Percentiles rank a stretch among this genome's conserved stretches.
Conservation (phyloP, 179 eudicot species). For the Beta lomatogona region DNA sequence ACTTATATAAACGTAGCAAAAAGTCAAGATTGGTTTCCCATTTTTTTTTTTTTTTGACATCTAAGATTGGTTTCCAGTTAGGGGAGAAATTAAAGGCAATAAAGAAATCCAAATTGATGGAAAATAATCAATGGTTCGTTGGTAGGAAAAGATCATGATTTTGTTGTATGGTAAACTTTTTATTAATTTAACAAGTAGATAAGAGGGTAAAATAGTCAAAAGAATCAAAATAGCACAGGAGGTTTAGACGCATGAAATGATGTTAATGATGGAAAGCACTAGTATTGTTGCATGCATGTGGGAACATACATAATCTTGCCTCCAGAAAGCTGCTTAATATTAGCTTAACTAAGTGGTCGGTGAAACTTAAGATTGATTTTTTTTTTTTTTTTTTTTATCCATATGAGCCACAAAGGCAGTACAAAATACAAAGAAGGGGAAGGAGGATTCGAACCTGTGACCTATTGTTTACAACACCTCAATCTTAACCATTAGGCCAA, state of each 20-base stretch:
- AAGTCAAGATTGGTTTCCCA: slow-evolving; percentile 16
- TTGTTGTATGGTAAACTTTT: slow-evolving; percentile 3
- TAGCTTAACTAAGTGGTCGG: background rate
- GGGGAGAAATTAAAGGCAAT: slow-evolving; percentile 1
- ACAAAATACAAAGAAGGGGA: too few relatives aligned
- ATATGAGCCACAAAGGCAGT: too few relatives aligned
- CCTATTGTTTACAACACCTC: too few relatives aligned
- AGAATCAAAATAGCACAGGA: background rate
- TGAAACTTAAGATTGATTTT: too few relatives aligned
- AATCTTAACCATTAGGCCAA: too few relatives aligned
- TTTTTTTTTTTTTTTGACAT: background rate
- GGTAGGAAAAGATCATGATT: slow-evolving; percentile 19
- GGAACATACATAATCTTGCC: slow-evolving; percentile 32
- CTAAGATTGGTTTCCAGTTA: slow-evolving; percentile 15
- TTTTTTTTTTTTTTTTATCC: too few relatives aligned
- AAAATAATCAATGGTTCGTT: slow-evolving; percentile 7
- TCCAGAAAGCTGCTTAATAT: slow-evolving; percentile 14
- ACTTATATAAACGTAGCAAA: slow-evolving; percentile 4
- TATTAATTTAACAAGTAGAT: background rate
- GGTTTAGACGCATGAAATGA: slow-evolving; percentile 25
- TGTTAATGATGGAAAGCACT: slow-evolving; percentile 30
- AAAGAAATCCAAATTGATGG: slow-evolving; percentile 7
- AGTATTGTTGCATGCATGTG: slow-evolving; percentile 29
- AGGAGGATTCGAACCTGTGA: too few relatives aligned
- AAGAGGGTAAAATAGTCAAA: slow-evolving; percentile 15